Evolutionary conservation across 2,329 filamentous ascomycete genomes (phyloP).

Genomic region (Alternaria burnsii): DNA sequence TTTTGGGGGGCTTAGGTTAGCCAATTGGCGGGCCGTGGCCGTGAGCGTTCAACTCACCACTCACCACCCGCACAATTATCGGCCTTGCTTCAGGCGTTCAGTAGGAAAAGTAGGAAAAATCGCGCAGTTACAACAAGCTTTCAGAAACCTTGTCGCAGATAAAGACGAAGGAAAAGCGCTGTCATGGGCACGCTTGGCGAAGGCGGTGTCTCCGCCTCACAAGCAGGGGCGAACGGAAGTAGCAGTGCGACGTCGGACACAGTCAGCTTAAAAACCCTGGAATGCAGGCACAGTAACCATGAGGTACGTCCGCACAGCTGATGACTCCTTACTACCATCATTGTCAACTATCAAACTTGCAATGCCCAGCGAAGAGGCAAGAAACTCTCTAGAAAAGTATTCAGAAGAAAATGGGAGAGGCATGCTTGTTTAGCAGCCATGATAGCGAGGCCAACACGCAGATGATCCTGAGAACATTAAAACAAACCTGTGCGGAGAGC

Average conservation of each 20-base stretch:
- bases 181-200: not conserved
- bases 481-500: not conserved
- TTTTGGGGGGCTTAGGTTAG: not conserved
- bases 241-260: not conserved
- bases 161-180: not conserved
- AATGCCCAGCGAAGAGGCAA: not conserved
- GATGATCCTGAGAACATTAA: not conserved
- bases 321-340: not conserved
- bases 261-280: not conserved
- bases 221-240: not conserved
- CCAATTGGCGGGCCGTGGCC: not conserved
- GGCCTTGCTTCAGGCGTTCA: slow-evolving; percentile 1
- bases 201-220: not conserved
- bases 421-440: not conserved
- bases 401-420: not conserved
- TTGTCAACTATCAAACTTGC: not conserved
- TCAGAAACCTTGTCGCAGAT: not conserved
- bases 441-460: not conserved
- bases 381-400: not conserved
- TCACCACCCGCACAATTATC: not conserved
- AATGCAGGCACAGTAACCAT: not conserved
- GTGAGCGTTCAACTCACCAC: not conserved
- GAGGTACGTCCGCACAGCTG: not conserved
- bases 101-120: not conserved
- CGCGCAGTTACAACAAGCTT: not conserved